Conservation (phyloP, 2,329 filamentous ascomycete genomes). For the Ceratocystis cubensis region DNA sequence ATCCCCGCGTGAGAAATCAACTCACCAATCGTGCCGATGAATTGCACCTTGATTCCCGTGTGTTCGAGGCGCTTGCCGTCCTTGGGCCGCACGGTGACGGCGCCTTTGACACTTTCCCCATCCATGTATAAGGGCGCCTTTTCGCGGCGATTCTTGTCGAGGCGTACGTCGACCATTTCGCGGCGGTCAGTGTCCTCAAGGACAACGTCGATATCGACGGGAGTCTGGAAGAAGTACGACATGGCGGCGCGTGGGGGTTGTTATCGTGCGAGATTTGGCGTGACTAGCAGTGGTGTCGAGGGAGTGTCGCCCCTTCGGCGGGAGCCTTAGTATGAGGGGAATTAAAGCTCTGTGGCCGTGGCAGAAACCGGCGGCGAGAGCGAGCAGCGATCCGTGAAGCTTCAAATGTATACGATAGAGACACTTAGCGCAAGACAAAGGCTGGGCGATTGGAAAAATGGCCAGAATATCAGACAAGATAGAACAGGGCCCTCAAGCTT, state of each 20-base stretch:
- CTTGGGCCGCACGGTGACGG: constrained; percentile 88
- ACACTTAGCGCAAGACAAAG: not conserved
- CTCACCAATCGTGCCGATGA: constrained; percentile 92
- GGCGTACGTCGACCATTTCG: constrained; percentile 91
- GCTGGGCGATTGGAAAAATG: not conserved
- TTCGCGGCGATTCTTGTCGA: constrained; percentile 94
- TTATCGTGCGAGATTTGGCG: not conserved
- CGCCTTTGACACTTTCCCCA: constrained; percentile 94
- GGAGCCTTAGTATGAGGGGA: not conserved
- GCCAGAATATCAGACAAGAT: not conserved
- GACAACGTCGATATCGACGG: constrained; percentile 97
- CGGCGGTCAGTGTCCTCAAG: constrained; percentile 91
- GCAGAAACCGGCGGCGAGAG: not conserved
- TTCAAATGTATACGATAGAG: not conserved
- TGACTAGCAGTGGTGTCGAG: not conserved
- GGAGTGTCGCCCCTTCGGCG: not conserved
- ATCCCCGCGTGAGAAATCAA: constrained; percentile 16
- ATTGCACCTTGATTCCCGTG: constrained; percentile 98
- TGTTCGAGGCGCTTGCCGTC: constrained; percentile 97
- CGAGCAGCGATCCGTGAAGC: not conserved
- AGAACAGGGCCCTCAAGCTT: not conserved
- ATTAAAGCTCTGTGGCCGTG: not conserved
- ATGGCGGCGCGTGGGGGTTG: constrained; percentile 37
- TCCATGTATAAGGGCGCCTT: constrained; percentile 96
- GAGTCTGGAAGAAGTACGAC: constrained; percentile 97